Evolutionary conservation across 1,139 yeast genomes (phyloP).

Genomic region (Scheffersomyces cryptocercus): DNA sequence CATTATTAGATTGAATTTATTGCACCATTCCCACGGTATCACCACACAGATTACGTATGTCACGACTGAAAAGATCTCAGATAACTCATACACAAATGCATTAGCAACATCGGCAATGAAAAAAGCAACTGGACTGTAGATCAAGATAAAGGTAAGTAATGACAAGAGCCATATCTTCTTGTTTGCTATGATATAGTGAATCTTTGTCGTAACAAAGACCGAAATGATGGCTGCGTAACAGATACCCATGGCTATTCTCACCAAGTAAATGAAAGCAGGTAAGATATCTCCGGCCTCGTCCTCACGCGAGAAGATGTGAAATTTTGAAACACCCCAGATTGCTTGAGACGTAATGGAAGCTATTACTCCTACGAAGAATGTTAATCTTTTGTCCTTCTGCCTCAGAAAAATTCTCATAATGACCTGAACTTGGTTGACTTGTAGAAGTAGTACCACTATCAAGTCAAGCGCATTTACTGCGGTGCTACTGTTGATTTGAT

Average conservation of each 20-base stretch:
- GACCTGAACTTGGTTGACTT: constrained; percentile 75
- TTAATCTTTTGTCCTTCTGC: constrained; percentile 66
- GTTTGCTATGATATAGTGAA: constrained; percentile 55
- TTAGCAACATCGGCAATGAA: constrained; percentile 78
- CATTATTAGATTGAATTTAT: constrained; percentile 61
- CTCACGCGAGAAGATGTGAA: constrained; percentile 35
- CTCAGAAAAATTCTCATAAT: constrained; percentile 72
- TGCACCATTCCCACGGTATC: constrained; percentile 89
- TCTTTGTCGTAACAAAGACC: constrained; percentile 58
- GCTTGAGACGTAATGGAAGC: constrained; percentile 62
- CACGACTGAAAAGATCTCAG: constrained; percentile 72
- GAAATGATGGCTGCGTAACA: constrained; percentile 69
- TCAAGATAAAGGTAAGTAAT: constrained; percentile 55
- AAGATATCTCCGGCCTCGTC: constrained; percentile 58
- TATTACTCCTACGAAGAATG: constrained; percentile 61
- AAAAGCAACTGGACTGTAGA: constrained; percentile 68
- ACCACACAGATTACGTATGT: constrained; percentile 74
- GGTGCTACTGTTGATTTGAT: constrained; percentile 45
- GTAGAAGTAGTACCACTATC: constrained; percentile 59
- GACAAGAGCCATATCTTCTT: constrained; percentile 56
- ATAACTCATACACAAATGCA: constrained; percentile 68
- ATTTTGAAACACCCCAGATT: constrained; percentile 69
- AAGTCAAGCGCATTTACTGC: constrained; percentile 64
- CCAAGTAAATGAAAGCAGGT: constrained; percentile 77
- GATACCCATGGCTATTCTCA: constrained; percentile 73